Conservation (phyloP, 129 eudicot genomes). For the Flaveria sonorensis region DNA sequence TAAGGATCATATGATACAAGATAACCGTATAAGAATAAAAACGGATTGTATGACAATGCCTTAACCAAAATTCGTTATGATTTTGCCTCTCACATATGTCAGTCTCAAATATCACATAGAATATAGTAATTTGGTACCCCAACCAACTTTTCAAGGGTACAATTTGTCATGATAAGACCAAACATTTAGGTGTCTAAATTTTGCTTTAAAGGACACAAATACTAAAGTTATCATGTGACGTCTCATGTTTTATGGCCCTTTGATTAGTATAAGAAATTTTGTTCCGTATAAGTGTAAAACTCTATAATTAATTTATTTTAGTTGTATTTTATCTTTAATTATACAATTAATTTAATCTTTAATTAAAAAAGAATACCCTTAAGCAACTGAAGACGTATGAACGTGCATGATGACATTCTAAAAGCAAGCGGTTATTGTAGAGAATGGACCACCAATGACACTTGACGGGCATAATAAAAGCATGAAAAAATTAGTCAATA, state of each 20-base stretch:
- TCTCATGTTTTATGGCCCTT: conserved; percentile 4
- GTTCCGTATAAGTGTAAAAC: too few species aligned
- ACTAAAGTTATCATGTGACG: conserved; percentile 5
- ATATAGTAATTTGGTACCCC: conserved; percentile 9
- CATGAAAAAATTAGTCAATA: too few species aligned
- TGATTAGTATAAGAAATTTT: background rate
- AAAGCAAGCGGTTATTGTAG: too few species aligned
- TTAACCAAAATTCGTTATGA: conserved; percentile 11
- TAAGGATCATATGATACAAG: too few species aligned
- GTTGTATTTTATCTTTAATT: too few species aligned
- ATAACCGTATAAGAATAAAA: background rate
- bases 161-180: conserved; percentile 24
- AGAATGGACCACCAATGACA: too few species aligned
- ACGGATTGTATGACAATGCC: background rate
- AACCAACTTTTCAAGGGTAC: background rate
- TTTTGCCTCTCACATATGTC: conserved; percentile 1
- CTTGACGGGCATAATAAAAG: too few species aligned
- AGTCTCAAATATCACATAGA: background rate
- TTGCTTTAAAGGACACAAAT: conserved; percentile 12
- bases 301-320: too few species aligned
- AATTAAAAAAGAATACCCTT: too few species aligned
- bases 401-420: too few species aligned
- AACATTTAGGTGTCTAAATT: background rate
- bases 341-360: too few species aligned
- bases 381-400: too few species aligned